These are phyloP conservation scores for Spiromastix sp. DNA, from an alignment of 2,329 filamentous ascomycete genomes.

Conservation along the genomic window DNA sequence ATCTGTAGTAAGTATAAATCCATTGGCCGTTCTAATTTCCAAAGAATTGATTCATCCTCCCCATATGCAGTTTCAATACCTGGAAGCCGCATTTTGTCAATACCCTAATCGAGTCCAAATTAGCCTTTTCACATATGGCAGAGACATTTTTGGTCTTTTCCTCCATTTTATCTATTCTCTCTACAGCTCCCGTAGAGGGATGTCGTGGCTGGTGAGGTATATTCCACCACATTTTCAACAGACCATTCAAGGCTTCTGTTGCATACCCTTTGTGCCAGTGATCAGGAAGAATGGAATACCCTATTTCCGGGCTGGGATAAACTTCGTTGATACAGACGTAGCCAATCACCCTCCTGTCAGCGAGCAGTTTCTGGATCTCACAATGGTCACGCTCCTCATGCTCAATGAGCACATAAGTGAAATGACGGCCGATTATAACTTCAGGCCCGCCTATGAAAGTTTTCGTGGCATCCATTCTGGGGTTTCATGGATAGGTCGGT, in stretches of 20 bases:
- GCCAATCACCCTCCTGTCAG: constrained; percentile 10
- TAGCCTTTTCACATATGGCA: no score
- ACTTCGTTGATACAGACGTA: constrained; percentile 16
- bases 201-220: no score
- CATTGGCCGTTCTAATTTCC: no score
- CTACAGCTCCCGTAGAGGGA: no score
- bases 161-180: no score
- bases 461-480: constrained; percentile 17
- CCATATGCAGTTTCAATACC: no score
- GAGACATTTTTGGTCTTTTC: no score
- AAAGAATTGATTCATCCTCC: no score
- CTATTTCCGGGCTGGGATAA: constrained; percentile 16
- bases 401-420: constrained; percentile 14
- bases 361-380: not conserved
- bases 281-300: constrained; percentile 17
- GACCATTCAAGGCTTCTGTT: constrained; percentile 16
- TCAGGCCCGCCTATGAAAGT: constrained; percentile 12
- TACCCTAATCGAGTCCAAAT: no score
- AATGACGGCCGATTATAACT: constrained; percentile 14
- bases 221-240: constrained; percentile 19
- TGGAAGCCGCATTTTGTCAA: no score
- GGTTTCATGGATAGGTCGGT: constrained; percentile 15
- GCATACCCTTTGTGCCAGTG: constrained; percentile 19
- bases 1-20: no score
- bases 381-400: not conserved